phyloP scores from a whole-genome alignment of 192 early-diverging fungal species.

The Backusella luteola region DNA sequence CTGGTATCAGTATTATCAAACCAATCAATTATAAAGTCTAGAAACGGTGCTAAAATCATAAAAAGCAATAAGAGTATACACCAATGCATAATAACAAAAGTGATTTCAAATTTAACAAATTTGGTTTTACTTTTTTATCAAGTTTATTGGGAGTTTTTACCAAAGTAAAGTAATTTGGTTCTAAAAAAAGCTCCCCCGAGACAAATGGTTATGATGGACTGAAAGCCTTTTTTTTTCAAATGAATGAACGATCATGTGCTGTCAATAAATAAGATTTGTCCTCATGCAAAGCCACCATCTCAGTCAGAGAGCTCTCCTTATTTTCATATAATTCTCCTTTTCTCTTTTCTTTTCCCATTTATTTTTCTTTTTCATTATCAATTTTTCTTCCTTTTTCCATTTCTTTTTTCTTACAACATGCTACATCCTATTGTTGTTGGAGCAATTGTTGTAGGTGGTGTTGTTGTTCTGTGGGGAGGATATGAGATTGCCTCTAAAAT shows the following conservation, averaged over 20 bases:
- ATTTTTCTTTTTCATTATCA: background rate
- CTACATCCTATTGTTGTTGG: background rate
- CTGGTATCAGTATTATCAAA: too few species aligned
- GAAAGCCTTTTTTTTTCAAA: background rate
- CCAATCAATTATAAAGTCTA: too few species aligned
- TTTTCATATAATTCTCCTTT: slow-evolving; percentile 3
- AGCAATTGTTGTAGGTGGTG: background rate
- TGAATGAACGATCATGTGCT: background rate
- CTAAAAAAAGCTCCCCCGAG: background rate
- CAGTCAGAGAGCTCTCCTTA: background rate
- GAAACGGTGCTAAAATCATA: too few species aligned
- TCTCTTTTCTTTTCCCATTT: background rate
- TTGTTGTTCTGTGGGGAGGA: background rate
- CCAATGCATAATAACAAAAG: background rate
- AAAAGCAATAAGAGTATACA: too few species aligned
- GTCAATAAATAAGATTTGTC: background rate
- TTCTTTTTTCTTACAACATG: background rate
- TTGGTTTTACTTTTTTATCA: background rate
- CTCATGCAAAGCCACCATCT: background rate
- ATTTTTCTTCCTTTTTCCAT: background rate
- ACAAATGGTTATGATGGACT: background rate
- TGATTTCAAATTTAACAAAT: background rate
- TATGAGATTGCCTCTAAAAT: background rate
- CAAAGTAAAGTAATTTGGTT: too few species aligned
- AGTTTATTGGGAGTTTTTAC: too few species aligned